Conservation (phyloP, 495 filamentous ascomycete genomes). For the Extremus antarcticus region DNA sequence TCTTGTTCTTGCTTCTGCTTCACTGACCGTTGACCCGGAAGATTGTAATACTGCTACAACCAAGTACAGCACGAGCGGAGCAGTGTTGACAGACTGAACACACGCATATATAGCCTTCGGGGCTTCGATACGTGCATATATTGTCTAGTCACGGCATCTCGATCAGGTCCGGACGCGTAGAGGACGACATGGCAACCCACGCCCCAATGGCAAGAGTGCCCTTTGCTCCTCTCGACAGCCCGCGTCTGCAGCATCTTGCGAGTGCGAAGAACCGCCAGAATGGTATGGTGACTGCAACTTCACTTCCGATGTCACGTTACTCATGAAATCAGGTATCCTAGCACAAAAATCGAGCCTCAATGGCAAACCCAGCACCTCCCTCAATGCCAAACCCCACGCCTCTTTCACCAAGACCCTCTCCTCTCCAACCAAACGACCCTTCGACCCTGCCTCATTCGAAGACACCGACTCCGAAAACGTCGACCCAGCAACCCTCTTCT, state of each 20-base stretch:
- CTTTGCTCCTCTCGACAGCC: slow-evolving; percentile 30
- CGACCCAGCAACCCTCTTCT: slow-evolving; percentile 53
- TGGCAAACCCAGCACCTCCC: slow-evolving; percentile 8
- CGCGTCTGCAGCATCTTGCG: slow-evolving; percentile 36
- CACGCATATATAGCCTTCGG: not conserved
- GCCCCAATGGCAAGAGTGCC: slow-evolving; percentile 28
- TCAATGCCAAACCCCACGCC: not conserved
- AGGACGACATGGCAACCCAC: slow-evolving; percentile 22
- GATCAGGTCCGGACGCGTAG: not conserved
- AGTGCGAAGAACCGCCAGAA: slow-evolving; percentile 47
- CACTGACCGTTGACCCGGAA: not conserved
- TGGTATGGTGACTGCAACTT: slow-evolving; percentile 33
- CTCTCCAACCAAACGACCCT: slow-evolving; percentile 32
- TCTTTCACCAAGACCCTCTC: slow-evolving; percentile 21
- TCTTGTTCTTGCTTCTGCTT: not conserved
- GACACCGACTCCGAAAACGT: slow-evolving; percentile 68
- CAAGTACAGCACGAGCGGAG: not conserved
- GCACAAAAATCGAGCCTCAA: slow-evolving; percentile 1
- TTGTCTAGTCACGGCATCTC: not conserved
- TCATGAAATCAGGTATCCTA: slow-evolving; percentile 9
- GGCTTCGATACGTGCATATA: not conserved
- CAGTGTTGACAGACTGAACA: not conserved
- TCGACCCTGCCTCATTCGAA: slow-evolving; percentile 30
- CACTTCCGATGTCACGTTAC: not conserved
- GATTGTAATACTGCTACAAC: too few species aligned